Evolutionary conservation across 305 asterid genomes (phyloP).

Genomic region (Solanum hybrid): DNA sequence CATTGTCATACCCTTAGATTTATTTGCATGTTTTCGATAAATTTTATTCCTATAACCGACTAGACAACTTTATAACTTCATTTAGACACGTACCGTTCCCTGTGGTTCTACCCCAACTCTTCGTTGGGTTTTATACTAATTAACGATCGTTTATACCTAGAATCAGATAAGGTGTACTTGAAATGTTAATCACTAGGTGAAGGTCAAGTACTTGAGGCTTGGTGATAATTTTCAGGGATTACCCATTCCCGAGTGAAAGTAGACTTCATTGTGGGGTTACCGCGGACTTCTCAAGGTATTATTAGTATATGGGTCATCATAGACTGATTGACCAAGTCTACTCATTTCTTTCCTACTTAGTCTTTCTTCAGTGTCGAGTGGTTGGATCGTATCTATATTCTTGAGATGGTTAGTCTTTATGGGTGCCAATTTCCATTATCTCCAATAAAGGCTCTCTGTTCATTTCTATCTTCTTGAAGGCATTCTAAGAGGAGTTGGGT

Average conservation of each 20-base stretch:
- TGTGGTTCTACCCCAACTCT: no score
- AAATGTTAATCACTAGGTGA: no score
- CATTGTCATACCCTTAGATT: no score
- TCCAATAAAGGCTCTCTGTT: background rate
- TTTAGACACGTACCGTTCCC: no score
- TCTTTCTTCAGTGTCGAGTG: background rate
- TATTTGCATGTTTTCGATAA: no score
- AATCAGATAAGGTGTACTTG: no score
- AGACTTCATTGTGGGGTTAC: background rate
- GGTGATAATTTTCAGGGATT: background rate
- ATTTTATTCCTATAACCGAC: no score
- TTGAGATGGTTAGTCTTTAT: background rate
- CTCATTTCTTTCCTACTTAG: background rate
- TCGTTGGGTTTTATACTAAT: no score
- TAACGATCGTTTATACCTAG: no score
- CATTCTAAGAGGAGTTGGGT: background rate
- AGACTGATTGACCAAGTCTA: background rate
- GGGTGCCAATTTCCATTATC: background rate
- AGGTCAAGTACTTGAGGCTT: background rate
- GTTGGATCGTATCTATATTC: background rate
- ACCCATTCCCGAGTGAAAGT: background rate
- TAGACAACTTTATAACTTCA: no score
- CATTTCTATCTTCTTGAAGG: background rate
- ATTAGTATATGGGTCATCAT: background rate
- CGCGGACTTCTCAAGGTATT: background rate